phyloP scores from a whole-genome alignment of 805 yeast species.

The Spathaspora girioi region DNA sequence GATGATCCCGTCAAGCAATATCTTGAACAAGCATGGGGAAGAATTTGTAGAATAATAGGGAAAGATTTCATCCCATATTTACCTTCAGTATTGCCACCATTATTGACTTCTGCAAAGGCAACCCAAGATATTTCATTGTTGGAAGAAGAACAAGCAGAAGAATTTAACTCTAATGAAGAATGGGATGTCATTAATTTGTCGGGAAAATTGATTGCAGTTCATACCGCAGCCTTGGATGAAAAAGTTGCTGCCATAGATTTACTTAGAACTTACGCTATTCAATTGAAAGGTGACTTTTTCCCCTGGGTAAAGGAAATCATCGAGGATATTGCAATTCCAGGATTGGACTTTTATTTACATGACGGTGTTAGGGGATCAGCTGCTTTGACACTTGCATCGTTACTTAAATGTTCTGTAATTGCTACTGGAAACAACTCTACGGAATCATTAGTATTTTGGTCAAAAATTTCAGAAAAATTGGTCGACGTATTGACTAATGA shows the following conservation, averaged over 20 bases:
- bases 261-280: conserved; percentile 77
- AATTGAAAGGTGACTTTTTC: conserved; percentile 75
- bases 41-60: conserved; percentile 84
- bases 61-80: conserved; percentile 80
- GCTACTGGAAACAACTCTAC: conserved; percentile 55
- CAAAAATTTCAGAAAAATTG: conserved; percentile 61
- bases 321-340: conserved; percentile 78
- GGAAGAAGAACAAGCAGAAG: conserved; percentile 85
- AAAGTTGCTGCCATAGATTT: conserved; percentile 91
- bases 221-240: conserved; percentile 91
- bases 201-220: conserved; percentile 92
- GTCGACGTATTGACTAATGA: conserved; percentile 68
- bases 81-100: conserved; percentile 85
- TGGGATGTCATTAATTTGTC: conserved; percentile 92
- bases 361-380: conserved; percentile 95
- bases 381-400: conserved; percentile 76
- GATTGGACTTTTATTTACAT: conserved; percentile 85
- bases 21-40: conserved; percentile 93
- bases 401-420: conserved; percentile 59
- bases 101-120: conserved; percentile 80
- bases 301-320: conserved; percentile 80
- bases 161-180: conserved; percentile 78
- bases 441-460: conserved; percentile 69
- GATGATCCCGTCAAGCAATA: conserved; percentile 89
- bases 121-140: conserved; percentile 84